Base-by-base conservation (phyloP, 2,329 filamentous ascomycete genomes). In the Penicillium sumatraense region DNA sequence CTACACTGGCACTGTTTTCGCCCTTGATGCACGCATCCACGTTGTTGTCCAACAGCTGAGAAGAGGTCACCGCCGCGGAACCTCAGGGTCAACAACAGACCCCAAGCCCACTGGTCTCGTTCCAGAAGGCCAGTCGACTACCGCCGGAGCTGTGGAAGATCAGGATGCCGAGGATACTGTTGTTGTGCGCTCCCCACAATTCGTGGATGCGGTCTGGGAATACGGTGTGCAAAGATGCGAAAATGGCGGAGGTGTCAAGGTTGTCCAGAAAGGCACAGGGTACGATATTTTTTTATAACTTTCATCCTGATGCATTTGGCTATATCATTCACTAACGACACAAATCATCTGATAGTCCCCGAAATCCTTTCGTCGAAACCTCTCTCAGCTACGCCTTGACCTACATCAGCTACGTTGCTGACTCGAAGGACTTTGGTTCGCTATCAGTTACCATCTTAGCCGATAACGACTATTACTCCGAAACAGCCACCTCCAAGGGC, bases 401-500 rank as follows among this genome's bases (percentile, higher is more conserved):
- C 52, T 97, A 96, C 91, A 72, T 81, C 74, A 68, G 75, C 73
- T 70, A 77, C 75, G 62, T 78, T 62, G 62, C 77, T 73, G 81
- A 72, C 71, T 77, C 75, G 5, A 70, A 83, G 76, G 69, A 86
- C 47, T 73, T 95, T 68, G 82, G 82, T 13, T 85, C 92, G 3
- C 78, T 89, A 26, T 86, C 86, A 13, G 85, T 98, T 72, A 92
- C 90, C 58, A 93, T 99, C 71, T 84, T 98, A 31, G 93, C 95
- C 57, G 92, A 97, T 77, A 93, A 95, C 69, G 91, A 96, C 78
- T 99, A 99, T 83, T 99, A 98, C 80, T 97, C 95, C 4, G 86
- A 88, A 56, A 81, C 87, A 2, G 72, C 79, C 23, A 70, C 79
- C 16, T 70, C 72, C 52, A 73, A 67, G 44, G 62, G 62, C 13